phyloP scores from a whole-genome alignment of 495 filamentous ascomycete species.

The Hypoxylon crocopeplum region DNA sequence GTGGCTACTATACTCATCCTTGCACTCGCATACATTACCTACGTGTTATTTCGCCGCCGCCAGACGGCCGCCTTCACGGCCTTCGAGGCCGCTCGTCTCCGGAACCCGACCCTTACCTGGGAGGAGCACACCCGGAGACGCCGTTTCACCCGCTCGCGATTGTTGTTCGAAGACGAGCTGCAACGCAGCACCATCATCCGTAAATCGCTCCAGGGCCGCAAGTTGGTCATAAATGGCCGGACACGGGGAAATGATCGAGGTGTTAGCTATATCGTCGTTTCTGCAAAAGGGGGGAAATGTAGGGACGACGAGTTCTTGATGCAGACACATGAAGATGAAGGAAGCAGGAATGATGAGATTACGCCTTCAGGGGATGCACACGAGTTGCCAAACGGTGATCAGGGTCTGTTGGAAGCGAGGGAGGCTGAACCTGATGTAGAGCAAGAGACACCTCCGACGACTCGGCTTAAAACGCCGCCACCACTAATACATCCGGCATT shows the following conservation, averaged over 20 bases:
- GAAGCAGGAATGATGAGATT: background rate
- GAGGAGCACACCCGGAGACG: constrained; percentile 6
- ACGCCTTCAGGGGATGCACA: too few relatives aligned
- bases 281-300: background rate
- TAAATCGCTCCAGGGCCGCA: constrained; percentile 12
- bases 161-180: constrained; percentile 8
- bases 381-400: background rate
- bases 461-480: background rate
- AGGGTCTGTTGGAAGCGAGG: too few relatives aligned
- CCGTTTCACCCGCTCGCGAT: constrained; percentile 7
- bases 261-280: background rate
- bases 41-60: constrained; percentile 1
- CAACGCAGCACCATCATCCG: constrained; percentile 9
- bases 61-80: background rate
- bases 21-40: background rate
- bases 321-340: background rate
- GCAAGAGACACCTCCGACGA: background rate
- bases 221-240: background rate
- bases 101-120: constrained; percentile 12
- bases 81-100: constrained; percentile 13
- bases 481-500: constrained; percentile 8
- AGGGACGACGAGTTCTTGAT: background rate
- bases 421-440: background rate
- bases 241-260: background rate
- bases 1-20: background rate